Evolutionary conservation across 2,329 filamentous ascomycete genomes (phyloP).

Genomic region (Coccinonectria pachysandricola): DNA sequence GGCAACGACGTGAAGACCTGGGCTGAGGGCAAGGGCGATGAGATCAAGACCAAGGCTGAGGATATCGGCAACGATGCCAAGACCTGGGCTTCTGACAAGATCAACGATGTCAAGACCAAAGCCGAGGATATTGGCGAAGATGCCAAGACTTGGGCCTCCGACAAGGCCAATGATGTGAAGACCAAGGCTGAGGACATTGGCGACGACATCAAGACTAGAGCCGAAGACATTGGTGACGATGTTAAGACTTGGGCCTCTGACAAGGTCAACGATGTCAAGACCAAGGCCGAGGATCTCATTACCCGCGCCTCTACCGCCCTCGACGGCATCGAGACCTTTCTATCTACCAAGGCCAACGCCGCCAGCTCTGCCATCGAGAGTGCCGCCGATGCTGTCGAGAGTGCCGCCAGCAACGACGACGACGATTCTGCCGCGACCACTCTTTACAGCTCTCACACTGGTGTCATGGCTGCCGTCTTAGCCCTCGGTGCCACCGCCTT

Average conservation of each 20-base stretch:
- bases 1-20: conserved; percentile 4
- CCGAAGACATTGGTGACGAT: conserved; percentile 1
- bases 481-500: conserved; percentile 17
- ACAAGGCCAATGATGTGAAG: conserved; percentile 5
- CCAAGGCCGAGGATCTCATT: conserved; percentile 4
- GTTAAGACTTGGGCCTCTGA: conserved; percentile 1
- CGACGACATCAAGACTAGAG: conserved; percentile 7
- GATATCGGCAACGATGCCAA: conserved; percentile 1
- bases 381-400: conserved; percentile 6
- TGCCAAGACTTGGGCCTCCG: conserved; percentile 5
- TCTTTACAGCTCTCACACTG: conserved; percentile 6
- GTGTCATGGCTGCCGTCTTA: conserved; percentile 9
- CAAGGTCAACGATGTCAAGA: conserved; percentile 4
- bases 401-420: conserved; percentile 4
- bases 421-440: conserved; percentile 10
- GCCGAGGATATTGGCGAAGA: conserved; percentile 1
- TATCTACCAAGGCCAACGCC: conserved; percentile 1
- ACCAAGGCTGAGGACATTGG: conserved; percentile 4
- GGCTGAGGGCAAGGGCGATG: conserved; percentile 4
- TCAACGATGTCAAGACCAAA: conserved; percentile 6
- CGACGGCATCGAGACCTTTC: conserved; percentile 3
- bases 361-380: conserved; percentile 6
- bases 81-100: conserved; percentile 1
- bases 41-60: conserved; percentile 6
- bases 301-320: conserved; percentile 5